phyloP scores from a whole-genome alignment of 305 asterid species.

The Caryopteris hybrid region DNA sequence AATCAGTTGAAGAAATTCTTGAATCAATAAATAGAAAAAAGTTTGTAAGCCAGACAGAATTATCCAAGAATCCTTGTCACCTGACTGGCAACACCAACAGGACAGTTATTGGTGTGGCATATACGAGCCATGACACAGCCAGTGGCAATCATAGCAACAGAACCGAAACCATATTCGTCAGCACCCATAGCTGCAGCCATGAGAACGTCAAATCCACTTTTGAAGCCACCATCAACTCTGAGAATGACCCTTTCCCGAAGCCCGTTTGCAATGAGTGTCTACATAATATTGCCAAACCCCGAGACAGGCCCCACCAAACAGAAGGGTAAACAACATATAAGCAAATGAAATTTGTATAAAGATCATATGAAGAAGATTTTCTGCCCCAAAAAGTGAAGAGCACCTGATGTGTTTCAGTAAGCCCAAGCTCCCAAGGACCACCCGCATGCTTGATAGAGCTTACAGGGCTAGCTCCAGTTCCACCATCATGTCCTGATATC shows the following conservation, averaged over 20 bases:
- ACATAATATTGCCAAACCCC: constrained; percentile 18
- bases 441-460: constrained; percentile 99
- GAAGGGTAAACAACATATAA: constrained; percentile 2
- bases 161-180: constrained; percentile 97
- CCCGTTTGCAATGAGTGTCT: constrained; percentile 90
- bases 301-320: constrained; percentile 6
- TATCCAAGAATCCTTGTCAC: constrained; percentile 28
- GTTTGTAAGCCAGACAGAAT: neutral
- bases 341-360: neutral
- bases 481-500: constrained; percentile 99
- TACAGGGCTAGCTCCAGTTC: constrained; percentile 99
- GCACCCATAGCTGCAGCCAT: constrained; percentile 99
- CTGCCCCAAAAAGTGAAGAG: constrained; percentile 8
- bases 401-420: constrained; percentile 98
- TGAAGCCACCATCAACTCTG: constrained; percentile 98
- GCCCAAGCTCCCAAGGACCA: constrained; percentile 99
- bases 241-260: constrained; percentile 97
- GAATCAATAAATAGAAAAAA: neutral
- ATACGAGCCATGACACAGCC: constrained; percentile 99
- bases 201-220: constrained; percentile 92
- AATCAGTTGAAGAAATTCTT: constrained; percentile 15
- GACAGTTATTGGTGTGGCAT: constrained; percentile 98
- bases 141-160: constrained; percentile 98
- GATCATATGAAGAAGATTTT: neutral
- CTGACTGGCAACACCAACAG: constrained; percentile 99